These are phyloP conservation scores for Neurospora intermedia DNA, from an alignment of 495 filamentous ascomycete genomes.

Conservation along the genomic window DNA sequence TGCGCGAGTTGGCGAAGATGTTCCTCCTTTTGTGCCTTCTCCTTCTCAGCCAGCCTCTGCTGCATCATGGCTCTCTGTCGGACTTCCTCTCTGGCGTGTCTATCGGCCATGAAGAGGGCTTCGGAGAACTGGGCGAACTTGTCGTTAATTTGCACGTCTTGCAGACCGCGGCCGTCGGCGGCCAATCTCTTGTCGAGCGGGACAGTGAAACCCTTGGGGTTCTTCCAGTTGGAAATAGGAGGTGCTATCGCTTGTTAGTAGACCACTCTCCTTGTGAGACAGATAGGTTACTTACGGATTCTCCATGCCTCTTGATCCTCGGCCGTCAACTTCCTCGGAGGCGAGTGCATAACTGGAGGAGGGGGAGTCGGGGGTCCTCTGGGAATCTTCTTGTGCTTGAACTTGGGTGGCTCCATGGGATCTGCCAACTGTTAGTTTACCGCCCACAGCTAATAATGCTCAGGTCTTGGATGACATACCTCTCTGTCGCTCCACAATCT, in stretches of 20 bases:
- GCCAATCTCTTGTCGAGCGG: conserved; percentile 93
- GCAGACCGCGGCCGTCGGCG: conserved; percentile 85
- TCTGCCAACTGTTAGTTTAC: conserved; percentile 32
- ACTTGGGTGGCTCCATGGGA: conserved; percentile 97
- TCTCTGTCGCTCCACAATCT: conserved; percentile 88
- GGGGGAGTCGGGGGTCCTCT: conserved; percentile 87
- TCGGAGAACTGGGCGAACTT: conserved; percentile 97
- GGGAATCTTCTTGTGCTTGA: conserved; percentile 97
- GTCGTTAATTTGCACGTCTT: conserved; percentile 96
- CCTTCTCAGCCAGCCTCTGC: conserved; percentile 92
- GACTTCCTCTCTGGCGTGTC: conserved; percentile 93
- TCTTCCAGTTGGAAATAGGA: conserved; percentile 97
- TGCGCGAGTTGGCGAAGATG: conserved; percentile 82
- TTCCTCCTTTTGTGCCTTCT: conserved; percentile 88
- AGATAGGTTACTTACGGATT: conserved; percentile 35
- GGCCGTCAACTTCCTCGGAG: conserved; percentile 87
- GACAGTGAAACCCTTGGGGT: conserved; percentile 95
- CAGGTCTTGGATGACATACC: conserved; percentile 7
- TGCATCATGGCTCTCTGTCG: conserved; percentile 90
- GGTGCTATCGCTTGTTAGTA: conserved; percentile 38
- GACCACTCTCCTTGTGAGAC: background rate
- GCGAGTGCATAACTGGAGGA: conserved; percentile 90
- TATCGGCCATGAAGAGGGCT: conserved; percentile 84
- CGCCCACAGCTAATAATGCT: background rate
- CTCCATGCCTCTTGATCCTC: conserved; percentile 97